Evolutionary conservation across 345 rosid species (phyloP), one percentile per base, ranked within the genome.

Genomic region (Linum trigynum): DNA sequence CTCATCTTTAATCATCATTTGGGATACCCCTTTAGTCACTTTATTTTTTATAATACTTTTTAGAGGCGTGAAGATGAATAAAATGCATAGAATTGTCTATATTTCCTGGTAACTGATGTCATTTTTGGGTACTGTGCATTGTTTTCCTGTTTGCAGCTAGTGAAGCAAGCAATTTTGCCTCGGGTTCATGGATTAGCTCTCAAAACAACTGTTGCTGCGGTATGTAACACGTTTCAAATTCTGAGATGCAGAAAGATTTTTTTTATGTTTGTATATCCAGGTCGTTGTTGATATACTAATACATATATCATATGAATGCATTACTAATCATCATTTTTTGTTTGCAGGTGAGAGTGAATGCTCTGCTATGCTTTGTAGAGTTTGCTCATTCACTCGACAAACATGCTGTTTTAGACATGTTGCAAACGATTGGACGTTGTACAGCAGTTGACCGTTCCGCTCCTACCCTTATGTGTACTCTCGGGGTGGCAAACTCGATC

Each of bases 151-250:
- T 62, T 76, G 70, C 81, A 94, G 99, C 85, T 90, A 53, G 96
- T 94, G 69, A 94, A 86, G 78, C 83, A 88, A 78, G 82, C 84
- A 81, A 83, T 94, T 78, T 80, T 94, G 86, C 99, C 96, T 64
- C 96, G 92, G 41, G 91, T 90, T 68, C 99, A 94, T 79, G 91
- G 92, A 57, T 67, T 94, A 70, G 99, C 99, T 65, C 97, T 94
- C 57, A 94, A 84, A 81, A 94, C 99, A 16, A 94, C 99, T 38
- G 84, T 94, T 65, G 99, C 97, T 79, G 99, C 88, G 85, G 99
- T 94, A 84, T 56, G 92, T 74, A 51, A 38, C 10, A 58, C 40
- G 42, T 23, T 23, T 23, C 43, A 2, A 36, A 9, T 57, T 6
- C 14, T 36, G 12, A 40, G 16, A 60, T 41, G 6, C 14, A 40